Evolutionary conservation across 768 basidiomycete genomes (phyloP), one percentile per base, ranked within the genome.

Genomic region (Termitomyces eurrhizus): DNA sequence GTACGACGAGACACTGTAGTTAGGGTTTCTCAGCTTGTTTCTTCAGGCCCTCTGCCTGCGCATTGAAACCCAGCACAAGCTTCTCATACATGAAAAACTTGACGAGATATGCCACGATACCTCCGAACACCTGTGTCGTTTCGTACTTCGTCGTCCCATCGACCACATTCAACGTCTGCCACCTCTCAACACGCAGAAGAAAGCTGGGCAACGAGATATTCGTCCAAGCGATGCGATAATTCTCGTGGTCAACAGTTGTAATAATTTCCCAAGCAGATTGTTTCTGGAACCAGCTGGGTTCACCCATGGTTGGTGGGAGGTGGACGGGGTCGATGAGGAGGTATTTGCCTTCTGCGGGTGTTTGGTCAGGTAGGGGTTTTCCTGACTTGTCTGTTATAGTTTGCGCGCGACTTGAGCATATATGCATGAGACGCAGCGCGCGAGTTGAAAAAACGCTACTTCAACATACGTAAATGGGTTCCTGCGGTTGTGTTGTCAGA

Each of bases 141-240:
- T 90, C 87, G 62, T 91, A 91, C 52, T 77, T 79, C 33, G 87
- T 88, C 64, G 75, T 74, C 65, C 82, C 80, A 41, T 80, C 77
- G 44, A 77, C 73, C 9, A 79, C 74, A 35, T 74, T 80, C 56
- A 91, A 68, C 59, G 75, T 75, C 70, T 91, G 89, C 88, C 87
- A 90, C 16, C 89, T 78, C 60, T 84, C 82, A 2, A 82, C 72
- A 33, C 63, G 59, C 33, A 90, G 64, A n/a, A 87, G 61, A 78
- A 81, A 85, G 0, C 61, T 42, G 1, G 84, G 82, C 35, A 74
- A 62, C 0, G 70, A 69, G 24, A 71, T 62, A 36, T 76, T 75
- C 37, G 71, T 65, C 89, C 89, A 91, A 21, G 85, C 80, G 36
- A 83, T 78, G 36, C 83, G 81, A 67, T 80, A 78, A 53, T 81